Conservation (phyloP, 495 filamentous ascomycete genomes). For the Trichocladium uniseriatum region DNA sequence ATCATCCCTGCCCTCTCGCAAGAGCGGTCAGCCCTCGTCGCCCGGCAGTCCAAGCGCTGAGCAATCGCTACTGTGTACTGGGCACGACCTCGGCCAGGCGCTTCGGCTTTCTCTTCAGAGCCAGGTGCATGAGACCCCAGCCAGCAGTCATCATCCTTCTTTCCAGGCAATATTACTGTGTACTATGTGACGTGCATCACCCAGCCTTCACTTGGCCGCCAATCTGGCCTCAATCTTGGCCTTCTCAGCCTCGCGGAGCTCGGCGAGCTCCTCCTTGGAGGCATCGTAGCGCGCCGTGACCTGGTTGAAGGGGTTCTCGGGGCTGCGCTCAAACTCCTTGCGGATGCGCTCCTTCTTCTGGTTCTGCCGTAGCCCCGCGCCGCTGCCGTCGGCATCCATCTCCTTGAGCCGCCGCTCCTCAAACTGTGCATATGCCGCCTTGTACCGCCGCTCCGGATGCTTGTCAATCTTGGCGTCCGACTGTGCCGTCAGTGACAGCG, state of each 20-base stretch:
- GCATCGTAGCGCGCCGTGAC: conserved; percentile 62
- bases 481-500: conserved; percentile 52
- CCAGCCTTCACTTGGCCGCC: conserved; percentile 23
- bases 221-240: conserved; percentile 66
- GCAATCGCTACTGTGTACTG: no score
- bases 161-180: neutral
- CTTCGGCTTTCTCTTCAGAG: no score
- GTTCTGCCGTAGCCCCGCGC: conserved; percentile 63
- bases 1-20: no score
- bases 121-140: no score
- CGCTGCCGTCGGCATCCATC: conserved; percentile 64
- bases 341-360: conserved; percentile 69
- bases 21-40: no score
- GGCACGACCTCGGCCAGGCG: no score
- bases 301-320: conserved; percentile 92
- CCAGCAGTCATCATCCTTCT: no score
- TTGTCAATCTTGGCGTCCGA: conserved; percentile 60
- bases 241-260: conserved; percentile 57
- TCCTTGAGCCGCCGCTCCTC: conserved; percentile 78
- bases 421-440: conserved; percentile 79
- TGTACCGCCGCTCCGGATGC: conserved; percentile 76
- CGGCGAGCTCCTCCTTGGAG: conserved; percentile 65
- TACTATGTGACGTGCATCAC: no score
- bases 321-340: conserved; percentile 85
- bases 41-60: no score